phyloP scores from a whole-genome alignment of 257 asterid species.

The Solanum habrochaites region DNA sequence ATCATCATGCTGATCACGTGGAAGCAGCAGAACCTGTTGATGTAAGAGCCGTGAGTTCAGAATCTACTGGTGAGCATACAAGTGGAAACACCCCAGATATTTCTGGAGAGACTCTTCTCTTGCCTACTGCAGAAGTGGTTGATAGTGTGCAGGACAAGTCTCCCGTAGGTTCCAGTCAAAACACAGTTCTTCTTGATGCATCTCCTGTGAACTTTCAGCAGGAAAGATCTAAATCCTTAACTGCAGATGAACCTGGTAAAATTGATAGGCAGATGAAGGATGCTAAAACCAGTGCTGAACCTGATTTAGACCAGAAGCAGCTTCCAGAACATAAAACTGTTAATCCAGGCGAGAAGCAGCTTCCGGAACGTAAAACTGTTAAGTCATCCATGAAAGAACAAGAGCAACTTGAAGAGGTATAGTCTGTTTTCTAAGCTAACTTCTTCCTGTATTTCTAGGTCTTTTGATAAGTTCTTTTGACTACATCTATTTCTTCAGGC shows the following conservation, averaged over 20 bases:
- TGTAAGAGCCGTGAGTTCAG: conserved; percentile 24
- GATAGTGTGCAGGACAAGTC: conserved; percentile 24
- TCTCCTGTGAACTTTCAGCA: conserved; percentile 20
- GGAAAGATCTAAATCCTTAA: conserved; percentile 28
- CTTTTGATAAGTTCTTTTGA: conserved; percentile 4
- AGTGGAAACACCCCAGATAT: conserved; percentile 24
- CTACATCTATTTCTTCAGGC: conserved; percentile 53
- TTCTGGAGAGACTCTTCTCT: conserved; percentile 22
- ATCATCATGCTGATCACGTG: conserved; percentile 21
- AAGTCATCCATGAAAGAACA: conserved; percentile 50
- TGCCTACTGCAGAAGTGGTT: conserved; percentile 20
- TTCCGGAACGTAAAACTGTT: conserved; percentile 34
- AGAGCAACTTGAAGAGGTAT: conserved; percentile 93
- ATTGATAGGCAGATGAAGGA: conserved; percentile 26
- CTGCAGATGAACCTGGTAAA: conserved; percentile 29
- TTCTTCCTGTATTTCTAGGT: background rate
- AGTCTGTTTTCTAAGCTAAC: background rate
- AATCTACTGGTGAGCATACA: conserved; percentile 22
- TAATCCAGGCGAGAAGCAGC: conserved; percentile 21
- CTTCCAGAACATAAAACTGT: conserved; percentile 33
- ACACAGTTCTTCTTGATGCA: conserved; percentile 19
- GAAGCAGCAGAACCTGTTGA: conserved; percentile 28
- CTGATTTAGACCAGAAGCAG: conserved; percentile 32
- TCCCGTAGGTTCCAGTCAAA: conserved; percentile 37
- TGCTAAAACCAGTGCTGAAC: conserved; percentile 26